phyloP scores from a whole-genome alignment of 257 asterid species.

The Plantago ovata region DNA sequence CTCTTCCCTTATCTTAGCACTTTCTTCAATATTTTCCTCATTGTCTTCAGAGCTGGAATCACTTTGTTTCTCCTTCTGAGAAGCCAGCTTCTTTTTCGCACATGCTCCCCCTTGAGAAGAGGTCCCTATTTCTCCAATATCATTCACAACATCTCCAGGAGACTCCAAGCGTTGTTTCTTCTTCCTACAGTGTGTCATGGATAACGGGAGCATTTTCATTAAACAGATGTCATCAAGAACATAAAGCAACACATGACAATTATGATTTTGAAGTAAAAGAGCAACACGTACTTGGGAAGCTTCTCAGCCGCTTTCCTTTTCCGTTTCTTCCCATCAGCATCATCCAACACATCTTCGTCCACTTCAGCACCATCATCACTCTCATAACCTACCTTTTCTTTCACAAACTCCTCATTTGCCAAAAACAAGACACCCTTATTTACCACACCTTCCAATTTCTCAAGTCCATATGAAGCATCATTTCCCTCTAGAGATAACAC shows the following conservation, averaged over 20 bases:
- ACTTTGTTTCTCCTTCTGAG: constrained; percentile 31
- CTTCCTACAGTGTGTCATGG: constrained; percentile 38
- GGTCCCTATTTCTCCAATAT: constrained; percentile 27
- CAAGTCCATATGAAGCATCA: constrained; percentile 29
- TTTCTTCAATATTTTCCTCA: constrained; percentile 27
- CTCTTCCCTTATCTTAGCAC: constrained; percentile 22
- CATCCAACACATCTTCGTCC: constrained; percentile 28
- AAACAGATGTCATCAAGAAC: constrained; percentile 11
- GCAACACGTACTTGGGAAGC: constrained; percentile 48
- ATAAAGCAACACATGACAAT: constrained; percentile 9
- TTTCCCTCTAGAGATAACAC: constrained; percentile 42
- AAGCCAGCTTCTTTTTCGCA: constrained; percentile 27
- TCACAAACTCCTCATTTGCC: constrained; percentile 69
- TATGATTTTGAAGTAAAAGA: constrained; percentile 1
- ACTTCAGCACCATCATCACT: constrained; percentile 50
- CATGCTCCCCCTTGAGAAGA: constrained; percentile 26
- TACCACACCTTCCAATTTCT: constrained; percentile 34
- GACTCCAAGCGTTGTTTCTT: constrained; percentile 54
- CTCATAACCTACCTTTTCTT: constrained; percentile 58
- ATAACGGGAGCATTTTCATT: neutral
- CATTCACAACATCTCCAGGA: constrained; percentile 30
- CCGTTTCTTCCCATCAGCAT: constrained; percentile 34
- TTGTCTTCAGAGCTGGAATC: constrained; percentile 29
- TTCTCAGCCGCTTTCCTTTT: constrained; percentile 68
- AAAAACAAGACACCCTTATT: constrained; percentile 48